Conservation (phyloP, 768 basidiomycete genomes). For the Podaxis sp. region DNA sequence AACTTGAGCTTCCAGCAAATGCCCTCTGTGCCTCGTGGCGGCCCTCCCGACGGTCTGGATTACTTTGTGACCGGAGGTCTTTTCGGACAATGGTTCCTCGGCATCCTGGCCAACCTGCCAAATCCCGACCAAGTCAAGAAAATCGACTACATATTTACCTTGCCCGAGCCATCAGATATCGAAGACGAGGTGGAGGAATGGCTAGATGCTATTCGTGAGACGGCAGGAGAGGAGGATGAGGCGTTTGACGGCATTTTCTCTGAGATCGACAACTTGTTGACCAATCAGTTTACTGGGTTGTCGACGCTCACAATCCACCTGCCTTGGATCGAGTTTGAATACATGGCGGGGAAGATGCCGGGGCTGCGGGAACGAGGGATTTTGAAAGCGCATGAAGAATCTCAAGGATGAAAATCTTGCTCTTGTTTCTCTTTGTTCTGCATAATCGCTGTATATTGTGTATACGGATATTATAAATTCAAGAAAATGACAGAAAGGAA, state of each 20-base stretch:
- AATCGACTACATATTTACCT: neutral
- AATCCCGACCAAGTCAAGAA: neutral
- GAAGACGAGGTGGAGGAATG: neutral
- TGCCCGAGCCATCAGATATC: neutral
- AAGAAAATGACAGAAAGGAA: conserved; percentile 1
- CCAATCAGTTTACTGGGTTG: neutral
- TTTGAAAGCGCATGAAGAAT: neutral
- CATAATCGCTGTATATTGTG: neutral
- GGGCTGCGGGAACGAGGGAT: neutral
- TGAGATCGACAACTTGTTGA: neutral
- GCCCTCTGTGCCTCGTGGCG: neutral
- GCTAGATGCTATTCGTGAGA: neutral
- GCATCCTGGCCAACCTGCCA: neutral
- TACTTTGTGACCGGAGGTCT: neutral
- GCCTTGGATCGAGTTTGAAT: neutral
- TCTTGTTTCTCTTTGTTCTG: neutral
- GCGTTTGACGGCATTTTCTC: neutral
- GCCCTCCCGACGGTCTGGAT: neutral
- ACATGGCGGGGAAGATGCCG: neutral
- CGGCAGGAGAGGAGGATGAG: neutral
- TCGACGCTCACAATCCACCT: neutral
- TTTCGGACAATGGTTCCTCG: conserved; percentile 1
- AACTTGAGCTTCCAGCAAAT: neutral
- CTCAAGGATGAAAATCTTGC: neutral
- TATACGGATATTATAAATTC: neutral